Percentiles rank a stretch among this genome's conserved stretches.
Conservation (phyloP, 2,329 filamentous ascomycete species). For the Penicillium oxalicum region DNA sequence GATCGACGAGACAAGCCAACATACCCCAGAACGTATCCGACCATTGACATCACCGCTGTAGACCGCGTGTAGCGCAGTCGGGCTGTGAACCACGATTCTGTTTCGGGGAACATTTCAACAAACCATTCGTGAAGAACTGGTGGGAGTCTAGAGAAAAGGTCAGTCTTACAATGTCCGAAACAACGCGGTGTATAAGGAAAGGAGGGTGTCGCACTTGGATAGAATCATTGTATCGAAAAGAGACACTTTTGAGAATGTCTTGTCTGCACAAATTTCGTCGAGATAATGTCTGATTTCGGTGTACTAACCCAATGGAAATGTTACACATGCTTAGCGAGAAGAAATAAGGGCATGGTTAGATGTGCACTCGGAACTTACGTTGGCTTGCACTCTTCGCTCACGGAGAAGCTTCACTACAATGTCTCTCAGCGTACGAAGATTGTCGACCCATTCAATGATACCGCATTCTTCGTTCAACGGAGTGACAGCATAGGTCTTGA, state of each 20-base stretch:
- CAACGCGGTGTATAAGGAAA: not conserved
- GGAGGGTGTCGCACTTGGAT: conserved; percentile 29
- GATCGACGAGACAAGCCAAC: conserved; percentile 5
- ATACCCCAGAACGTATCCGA: conserved; percentile 79
- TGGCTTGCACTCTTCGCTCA: conserved; percentile 59
- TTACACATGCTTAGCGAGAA: not conserved
- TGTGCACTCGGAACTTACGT: conserved; percentile 29
- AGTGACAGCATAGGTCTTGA: conserved; percentile 94
- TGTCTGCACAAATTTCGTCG: conserved; percentile 59
- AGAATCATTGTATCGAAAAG: conserved; percentile 66
- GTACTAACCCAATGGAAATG: conserved; percentile 49
- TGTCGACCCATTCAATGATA: conserved; percentile 97
- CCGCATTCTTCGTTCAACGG: conserved; percentile 96
- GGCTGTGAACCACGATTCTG: conserved; percentile 84
- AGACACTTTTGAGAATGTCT: conserved; percentile 50
- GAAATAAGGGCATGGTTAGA: no score
- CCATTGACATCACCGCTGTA: conserved; percentile 99
- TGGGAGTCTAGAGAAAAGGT: conserved; percentile 54
- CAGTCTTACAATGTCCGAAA: not conserved
- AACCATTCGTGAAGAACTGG: conserved; percentile 92
- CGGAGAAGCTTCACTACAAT: conserved; percentile 76
- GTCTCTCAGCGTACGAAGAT: conserved; percentile 87
- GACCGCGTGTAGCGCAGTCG: conserved; percentile 86
- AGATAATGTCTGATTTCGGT: conserved; percentile 54
- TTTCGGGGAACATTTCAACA: conserved; percentile 87